Evolutionary conservation across 2,329 filamentous ascomycete genomes (phyloP).

Genomic region (Atkinsonella hypoxylon): DNA sequence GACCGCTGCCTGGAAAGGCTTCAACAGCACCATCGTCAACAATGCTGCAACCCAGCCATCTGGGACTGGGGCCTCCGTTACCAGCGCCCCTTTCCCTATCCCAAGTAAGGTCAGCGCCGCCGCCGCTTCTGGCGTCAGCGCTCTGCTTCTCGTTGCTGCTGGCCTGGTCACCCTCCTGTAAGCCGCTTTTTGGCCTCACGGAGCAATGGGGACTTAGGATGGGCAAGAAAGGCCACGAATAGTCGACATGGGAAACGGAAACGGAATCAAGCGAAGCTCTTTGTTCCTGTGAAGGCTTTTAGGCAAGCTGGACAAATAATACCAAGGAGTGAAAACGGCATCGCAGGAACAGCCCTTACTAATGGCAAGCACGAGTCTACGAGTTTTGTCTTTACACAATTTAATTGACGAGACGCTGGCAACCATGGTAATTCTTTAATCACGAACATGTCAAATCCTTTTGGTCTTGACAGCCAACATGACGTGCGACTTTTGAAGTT

Average conservation of each 20-base stretch:
- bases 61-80: slow-evolving; percentile 8
- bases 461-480: not conserved
- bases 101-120: slow-evolving; percentile 17
- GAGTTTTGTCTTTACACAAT: slow-evolving; percentile 11
- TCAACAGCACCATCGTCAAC: slow-evolving; percentile 21
- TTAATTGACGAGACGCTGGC: slow-evolving; percentile 3
- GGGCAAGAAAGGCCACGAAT: not conserved
- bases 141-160: slow-evolving; percentile 24
- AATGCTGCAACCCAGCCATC: slow-evolving; percentile 16
- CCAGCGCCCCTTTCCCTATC: slow-evolving; percentile 10
- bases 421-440: slow-evolving; percentile 1
- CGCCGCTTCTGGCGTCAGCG: slow-evolving; percentile 21
- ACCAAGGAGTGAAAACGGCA: slow-evolving; percentile 7
- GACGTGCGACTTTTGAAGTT: slow-evolving; percentile 7
- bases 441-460: not conserved
- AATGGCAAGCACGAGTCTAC: slow-evolving; percentile 23
- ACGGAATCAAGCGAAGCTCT: slow-evolving; percentile 7
- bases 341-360: slow-evolving; percentile 2
- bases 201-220: not conserved
- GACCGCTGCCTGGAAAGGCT: slow-evolving; percentile 19
- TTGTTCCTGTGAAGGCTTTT: slow-evolving; percentile 14
- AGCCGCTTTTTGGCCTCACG: not conserved
- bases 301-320: slow-evolving; percentile 5
- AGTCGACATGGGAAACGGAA: not conserved
- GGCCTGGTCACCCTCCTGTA: slow-evolving; percentile 25